These are phyloP conservation scores for Basipetospora sp. DNA, from an alignment of 2,329 filamentous ascomycete genomes.

Conservation along the genomic window DNA sequence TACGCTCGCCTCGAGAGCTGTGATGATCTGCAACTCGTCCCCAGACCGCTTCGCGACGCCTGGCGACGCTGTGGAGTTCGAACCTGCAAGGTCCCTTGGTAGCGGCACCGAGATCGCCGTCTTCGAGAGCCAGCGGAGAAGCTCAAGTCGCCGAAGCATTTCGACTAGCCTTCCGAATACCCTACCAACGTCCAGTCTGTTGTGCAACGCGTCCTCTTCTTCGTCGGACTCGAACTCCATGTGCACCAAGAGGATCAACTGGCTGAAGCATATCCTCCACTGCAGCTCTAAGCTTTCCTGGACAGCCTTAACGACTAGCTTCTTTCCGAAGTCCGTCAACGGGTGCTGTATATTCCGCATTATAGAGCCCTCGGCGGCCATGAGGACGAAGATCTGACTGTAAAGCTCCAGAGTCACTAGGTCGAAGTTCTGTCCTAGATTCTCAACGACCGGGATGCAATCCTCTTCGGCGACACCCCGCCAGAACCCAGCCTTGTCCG, in stretches of 20 bases:
- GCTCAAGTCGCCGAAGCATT: slow-evolving; percentile 58
- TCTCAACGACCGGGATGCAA: slow-evolving; percentile 51
- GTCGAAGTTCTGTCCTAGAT: slow-evolving; percentile 51
- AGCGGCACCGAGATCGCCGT: slow-evolving; percentile 40
- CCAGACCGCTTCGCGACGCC: slow-evolving; percentile 23
- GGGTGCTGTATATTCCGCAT: slow-evolving; percentile 27
- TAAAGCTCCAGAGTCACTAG: slow-evolving; percentile 43
- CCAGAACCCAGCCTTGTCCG: slow-evolving; percentile 63
- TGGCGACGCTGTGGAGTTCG: slow-evolving; percentile 18
- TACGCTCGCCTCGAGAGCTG: slow-evolving; percentile 44
- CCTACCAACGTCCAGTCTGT: slow-evolving; percentile 48
- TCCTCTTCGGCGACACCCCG: slow-evolving; percentile 72
- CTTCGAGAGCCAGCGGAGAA: slow-evolving; percentile 54
- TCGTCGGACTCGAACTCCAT: slow-evolving; percentile 71
- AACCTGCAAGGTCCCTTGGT: slow-evolving; percentile 22
- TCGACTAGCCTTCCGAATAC: slow-evolving; percentile 56
- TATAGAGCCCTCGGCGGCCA: slow-evolving; percentile 21
- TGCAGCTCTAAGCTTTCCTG: slow-evolving; percentile 65
- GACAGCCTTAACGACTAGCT: slow-evolving; percentile 57
- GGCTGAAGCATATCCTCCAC: slow-evolving; percentile 61
- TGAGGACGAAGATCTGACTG: slow-evolving; percentile 32
- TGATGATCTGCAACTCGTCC: slow-evolving; percentile 36
- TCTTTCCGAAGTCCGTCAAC: slow-evolving; percentile 62
- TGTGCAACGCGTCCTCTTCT: slow-evolving; percentile 49
- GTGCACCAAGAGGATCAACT: slow-evolving; percentile 70